Conservation (phyloP, 192 early-diverging fungal species). For the Coemansia sp. region DNA sequence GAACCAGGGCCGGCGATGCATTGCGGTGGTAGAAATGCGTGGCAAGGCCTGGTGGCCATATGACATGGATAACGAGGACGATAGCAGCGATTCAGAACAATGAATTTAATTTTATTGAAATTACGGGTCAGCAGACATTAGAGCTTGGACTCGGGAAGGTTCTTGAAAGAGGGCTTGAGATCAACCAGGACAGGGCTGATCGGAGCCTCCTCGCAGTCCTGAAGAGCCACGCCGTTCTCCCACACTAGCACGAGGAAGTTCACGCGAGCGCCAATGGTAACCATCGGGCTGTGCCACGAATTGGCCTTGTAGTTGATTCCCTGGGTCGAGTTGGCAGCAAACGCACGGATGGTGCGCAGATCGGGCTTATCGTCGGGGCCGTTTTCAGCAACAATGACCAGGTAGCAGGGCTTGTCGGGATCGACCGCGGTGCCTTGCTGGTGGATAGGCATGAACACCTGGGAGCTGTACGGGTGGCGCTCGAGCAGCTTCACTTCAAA, state of each 20-base stretch:
- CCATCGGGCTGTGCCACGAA: constrained; percentile 92
- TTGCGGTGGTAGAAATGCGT: constrained; percentile 34
- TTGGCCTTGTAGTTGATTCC: constrained; percentile 80
- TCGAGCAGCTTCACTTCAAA: constrained; percentile 75
- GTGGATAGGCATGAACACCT: constrained; percentile 81
- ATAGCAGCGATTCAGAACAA: neutral
- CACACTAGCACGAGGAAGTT: constrained; percentile 75
- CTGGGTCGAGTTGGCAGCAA: constrained; percentile 67
- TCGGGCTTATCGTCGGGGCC: constrained; percentile 69
- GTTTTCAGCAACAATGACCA: constrained; percentile 81
- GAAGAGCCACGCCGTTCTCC: constrained; percentile 68
- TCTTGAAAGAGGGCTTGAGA: constrained; percentile 43
- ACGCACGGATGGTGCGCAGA: constrained; percentile 68
- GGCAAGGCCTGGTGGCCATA: constrained; percentile 46
- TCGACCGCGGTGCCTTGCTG: constrained; percentile 19
- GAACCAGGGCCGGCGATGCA: constrained; percentile 29
- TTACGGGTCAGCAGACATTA: constrained; percentile 1
- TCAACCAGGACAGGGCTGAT: constrained; percentile 36
- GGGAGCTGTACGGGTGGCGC: constrained; percentile 79
- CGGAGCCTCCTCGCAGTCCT: constrained; percentile 70
- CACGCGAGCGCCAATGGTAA: constrained; percentile 61
- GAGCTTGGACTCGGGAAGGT: constrained; percentile 27
- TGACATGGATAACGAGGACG: constrained; percentile 46
- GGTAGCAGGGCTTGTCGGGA: constrained; percentile 54
- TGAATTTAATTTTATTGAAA: too few relatives aligned